Base-by-base conservation (phyloP, 441 rosid species). In the Macaranga tanarius region DNA sequence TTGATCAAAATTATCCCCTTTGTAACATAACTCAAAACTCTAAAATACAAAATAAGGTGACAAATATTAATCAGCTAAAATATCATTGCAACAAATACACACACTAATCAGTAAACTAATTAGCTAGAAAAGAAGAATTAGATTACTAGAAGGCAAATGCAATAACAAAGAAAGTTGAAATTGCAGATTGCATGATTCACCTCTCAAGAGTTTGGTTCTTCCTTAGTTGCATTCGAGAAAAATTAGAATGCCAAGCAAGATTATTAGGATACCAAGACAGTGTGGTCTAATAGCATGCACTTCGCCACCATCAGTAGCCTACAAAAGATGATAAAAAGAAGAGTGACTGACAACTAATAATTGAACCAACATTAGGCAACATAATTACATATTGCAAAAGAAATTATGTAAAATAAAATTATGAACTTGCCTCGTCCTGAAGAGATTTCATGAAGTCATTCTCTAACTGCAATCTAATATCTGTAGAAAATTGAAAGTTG, bases 181-280 rank as follows among this genome's bases (percentile, higher is more conserved):
- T 15, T 45, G 31, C 1, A 0, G 10, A 65, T 48, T 59, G 28
- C 56, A 70, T 3, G 64, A 75, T 34, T 75, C 81, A 93, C 99
- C 95, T 93, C 83, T 93, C 96, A 71, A 95, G 98, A 9, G 86
- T 86, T 81, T 85, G 91, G 79, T 90, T 92, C 82, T 95, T 93
- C 73, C 99, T 82, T 77, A 93, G 85, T 84, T 91, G 96, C 90
- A 89, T 95, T 45, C 98, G 82, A 28, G 97, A 95, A 81, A 88
- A 95, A 76, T 84, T 91, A 68, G 98, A 91, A 75, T 92, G 97
- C 99, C 99, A 95, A 47, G 97, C 98, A 70, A 92, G 93, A 76
- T 86, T 90, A 59, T 90, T 84, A 63, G 98, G 96, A 75, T 91
- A 95, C 99, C 97, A 93, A 77, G 93, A 89, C 84, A 95, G n/a